Evolutionary conservation across 345 rosid species (phyloP), one percentile per base, ranked within the genome.

Genomic region (Rhizophora mangle): DNA sequence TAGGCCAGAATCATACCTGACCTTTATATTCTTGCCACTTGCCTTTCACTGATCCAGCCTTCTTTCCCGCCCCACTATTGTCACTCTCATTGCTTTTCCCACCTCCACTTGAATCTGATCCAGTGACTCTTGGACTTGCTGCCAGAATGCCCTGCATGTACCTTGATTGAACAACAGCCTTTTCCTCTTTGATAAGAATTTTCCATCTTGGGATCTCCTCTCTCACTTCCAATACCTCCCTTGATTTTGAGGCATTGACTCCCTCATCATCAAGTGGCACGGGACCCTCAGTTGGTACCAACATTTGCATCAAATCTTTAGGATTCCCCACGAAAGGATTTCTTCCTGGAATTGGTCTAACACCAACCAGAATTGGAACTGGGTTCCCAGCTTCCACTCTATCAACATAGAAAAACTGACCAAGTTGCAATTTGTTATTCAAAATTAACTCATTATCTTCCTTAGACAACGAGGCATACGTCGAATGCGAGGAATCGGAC

Each of bases 321-420:
- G 97, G 98, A 47, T 84, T 83, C 24, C 98, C 98, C 13, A 89
- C 83, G 63, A 91, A 89, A 36, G 92, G 87, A 62, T 94, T 86
- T 61, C 95, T 73, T 13, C 97, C 97, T 7, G 96, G 90, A 64
- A 89, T 43, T 0, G 98, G 96, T 71, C 98, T 86, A 22, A 89
- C 87, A 8, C 95, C 97, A 13, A 84, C 85, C 6, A 94, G 79
- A n/a, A 83, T 74, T 10, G 97, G 97, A 70, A 94, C 96, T 7
- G 98, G 97, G 1, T 82, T 85, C 34, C 95, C 96, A 21, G 87
- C 75, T 75, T 81, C 88, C 8, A 82, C 82, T 68, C 82, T 83
- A 60, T 91, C 96, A 16, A 89, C 95, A 67, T 94, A 94, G 63
- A 94, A 86, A 81, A 94, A 94, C 69, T 94, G 98, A 2, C 98